Evolutionary conservation across 2,329 filamentous ascomycete genomes (phyloP).

Genomic region (Penicillium sp.): DNA sequence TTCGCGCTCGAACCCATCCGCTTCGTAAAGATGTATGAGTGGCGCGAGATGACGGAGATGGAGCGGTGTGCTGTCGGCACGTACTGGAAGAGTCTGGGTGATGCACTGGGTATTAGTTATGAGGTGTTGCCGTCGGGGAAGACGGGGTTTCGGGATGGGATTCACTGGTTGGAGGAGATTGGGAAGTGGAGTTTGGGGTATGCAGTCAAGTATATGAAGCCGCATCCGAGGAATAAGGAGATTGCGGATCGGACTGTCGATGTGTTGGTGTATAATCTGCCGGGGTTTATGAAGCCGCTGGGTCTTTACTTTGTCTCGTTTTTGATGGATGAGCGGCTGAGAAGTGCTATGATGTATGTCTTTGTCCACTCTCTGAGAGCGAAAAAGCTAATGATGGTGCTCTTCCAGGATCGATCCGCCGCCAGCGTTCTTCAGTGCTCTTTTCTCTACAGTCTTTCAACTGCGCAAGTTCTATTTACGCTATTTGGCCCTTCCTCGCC

Average conservation of each 20-base stretch:
- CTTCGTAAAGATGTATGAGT: conserved; percentile 69
- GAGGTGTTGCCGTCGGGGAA: conserved; percentile 43
- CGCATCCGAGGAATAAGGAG: conserved; percentile 50
- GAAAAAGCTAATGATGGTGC: neutral
- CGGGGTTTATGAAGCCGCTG: conserved; percentile 46
- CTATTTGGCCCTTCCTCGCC: conserved; percentile 63
- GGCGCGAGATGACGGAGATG: conserved; percentile 67
- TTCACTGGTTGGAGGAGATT: conserved; percentile 56
- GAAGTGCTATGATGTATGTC: conserved; percentile 65
- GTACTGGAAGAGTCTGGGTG: conserved; percentile 71
- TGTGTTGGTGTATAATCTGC: conserved; percentile 61
- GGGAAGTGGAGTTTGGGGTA: conserved; percentile 56
- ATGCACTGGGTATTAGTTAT: conserved; percentile 66
- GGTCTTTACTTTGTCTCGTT: conserved; percentile 56
- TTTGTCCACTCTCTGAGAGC: neutral
- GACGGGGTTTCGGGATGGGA: conserved; percentile 50
- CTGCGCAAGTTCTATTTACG: conserved; percentile 58
- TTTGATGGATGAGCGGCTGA: conserved; percentile 64
- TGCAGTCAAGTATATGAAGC: conserved; percentile 62
- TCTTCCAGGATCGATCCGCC: conserved; percentile 39
- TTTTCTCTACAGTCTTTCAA: conserved; percentile 52
- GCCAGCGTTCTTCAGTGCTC: conserved; percentile 26
- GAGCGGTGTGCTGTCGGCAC: conserved; percentile 67
- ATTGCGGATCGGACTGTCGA: conserved; percentile 62
- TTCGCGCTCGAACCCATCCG: conserved; percentile 67